Base-by-base conservation (phyloP, 2,329 filamentous ascomycete species). In the Zopfia rhizophila region DNA sequence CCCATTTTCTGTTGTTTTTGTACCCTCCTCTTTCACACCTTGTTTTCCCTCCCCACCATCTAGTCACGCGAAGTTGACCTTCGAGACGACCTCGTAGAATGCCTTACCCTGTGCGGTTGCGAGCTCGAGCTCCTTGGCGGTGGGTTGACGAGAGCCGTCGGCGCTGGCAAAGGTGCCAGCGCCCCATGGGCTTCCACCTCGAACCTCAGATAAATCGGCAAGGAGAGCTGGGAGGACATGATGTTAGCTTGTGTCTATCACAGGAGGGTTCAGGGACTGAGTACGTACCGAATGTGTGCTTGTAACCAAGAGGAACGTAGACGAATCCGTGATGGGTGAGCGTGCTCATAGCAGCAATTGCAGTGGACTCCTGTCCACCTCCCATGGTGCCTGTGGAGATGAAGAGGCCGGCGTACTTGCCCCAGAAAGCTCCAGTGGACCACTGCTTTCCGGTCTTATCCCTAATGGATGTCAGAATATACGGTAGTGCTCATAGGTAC, bases 291-390 rank as follows among this genome's bases (percentile, higher is more conserved):
- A 96, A 97, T 37, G 85, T 77, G 64, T 87, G 89, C 76, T 89
- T 87, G 81, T 96, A 97, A 44, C 94, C 94, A 42, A 97, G 82
- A 36, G 94, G 94, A n/a, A 97, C 91, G 73, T 88, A 97, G 80
- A 94, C 88, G 78, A 97, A 88, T 66, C 94, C 94, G 80, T 97
- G 94, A 78, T 97, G 94, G 51, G 87, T 74, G 42, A 97, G 80
- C 13, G 93, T 97, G 67, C 87, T 91, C 84, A 97, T 85, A 70
- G 87, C 78, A 23, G 87, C 81, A 55, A 97, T 78, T 60, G 83
- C 87, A 35, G 94, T 99, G 45, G 85, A 87, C 79, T 99, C 94
- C 79, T 99, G 94, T 55, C 94, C 94, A 72, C 94, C 94, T 53
- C 94, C 94, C 43, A 53, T 50, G 45, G 86, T 88, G 50, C 80